Conservation (phyloP, 495 filamentous ascomycete species). For the Penicillium cinerascens region DNA sequence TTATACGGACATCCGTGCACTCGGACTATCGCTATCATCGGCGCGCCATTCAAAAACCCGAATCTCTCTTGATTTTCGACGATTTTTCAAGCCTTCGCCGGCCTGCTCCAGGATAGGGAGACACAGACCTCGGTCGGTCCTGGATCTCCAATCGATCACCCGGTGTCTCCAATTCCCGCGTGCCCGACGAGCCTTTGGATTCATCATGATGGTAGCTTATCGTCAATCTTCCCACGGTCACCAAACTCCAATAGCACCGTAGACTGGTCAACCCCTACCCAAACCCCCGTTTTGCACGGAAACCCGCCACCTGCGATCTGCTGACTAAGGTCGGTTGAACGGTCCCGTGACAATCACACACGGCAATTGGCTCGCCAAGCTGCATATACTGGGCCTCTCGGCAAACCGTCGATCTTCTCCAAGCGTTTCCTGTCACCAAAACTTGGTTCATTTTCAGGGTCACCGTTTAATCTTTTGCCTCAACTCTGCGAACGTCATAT, state of each 20-base stretch:
- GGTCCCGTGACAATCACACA: neutral
- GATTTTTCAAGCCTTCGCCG: neutral
- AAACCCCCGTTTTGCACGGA: neutral
- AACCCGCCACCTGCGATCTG: neutral
- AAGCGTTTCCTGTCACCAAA: conserved; percentile 13
- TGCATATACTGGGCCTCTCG: neutral
- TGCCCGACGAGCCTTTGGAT: neutral
- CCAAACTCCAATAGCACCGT: neutral
- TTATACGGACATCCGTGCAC: neutral
- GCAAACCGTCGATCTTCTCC: conserved; percentile 13
- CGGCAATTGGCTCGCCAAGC: neutral
- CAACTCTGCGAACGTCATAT: conserved; percentile 3
- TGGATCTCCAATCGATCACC: neutral
- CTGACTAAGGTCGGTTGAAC: conserved; percentile 7
- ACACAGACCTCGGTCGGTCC: too few relatives aligned
- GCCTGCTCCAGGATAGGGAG: neutral
- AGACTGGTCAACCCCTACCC: neutral
- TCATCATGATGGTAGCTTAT: neutral
- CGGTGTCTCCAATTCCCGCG: neutral
- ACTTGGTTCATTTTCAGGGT: conserved; percentile 6
- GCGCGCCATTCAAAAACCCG: neutral
- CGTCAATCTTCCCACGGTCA: neutral
- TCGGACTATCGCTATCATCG: neutral
- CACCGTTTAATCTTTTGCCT: conserved; percentile 8
- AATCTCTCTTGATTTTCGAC: neutral